Percentiles rank a stretch among this genome's conserved stretches.
Evolutionary conservation across 805 yeast genomes (phyloP).

Genomic region (Saccharomycopsis fibuligera): DNA sequence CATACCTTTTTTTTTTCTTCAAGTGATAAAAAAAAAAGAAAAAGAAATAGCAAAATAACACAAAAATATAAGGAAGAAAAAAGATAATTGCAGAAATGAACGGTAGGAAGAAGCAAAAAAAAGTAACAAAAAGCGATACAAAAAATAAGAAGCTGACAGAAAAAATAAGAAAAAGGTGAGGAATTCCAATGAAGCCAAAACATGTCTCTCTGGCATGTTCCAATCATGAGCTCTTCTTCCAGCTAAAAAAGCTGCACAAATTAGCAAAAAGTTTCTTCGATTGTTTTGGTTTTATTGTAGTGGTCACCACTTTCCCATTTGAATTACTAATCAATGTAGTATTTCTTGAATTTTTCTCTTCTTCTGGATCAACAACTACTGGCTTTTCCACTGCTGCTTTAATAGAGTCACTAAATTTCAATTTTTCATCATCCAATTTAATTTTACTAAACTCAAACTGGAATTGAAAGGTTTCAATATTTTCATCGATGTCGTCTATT

Average conservation of each 20-base stretch:
- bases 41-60: background rate
- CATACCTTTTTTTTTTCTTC: too few species aligned
- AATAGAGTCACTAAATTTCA: conserved; percentile 18
- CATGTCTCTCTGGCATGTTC: background rate
- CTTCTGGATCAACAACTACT: background rate
- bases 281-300: conserved; percentile 15
- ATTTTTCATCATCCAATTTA: conserved; percentile 14
- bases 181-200: background rate
- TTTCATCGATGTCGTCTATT: conserved; percentile 12
- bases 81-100: background rate
- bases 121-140: background rate
- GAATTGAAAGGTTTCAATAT: conserved; percentile 17
- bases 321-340: conserved; percentile 19
- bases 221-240: conserved; percentile 4
- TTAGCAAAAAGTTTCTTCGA: conserved; percentile 7
- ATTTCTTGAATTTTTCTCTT: background rate
- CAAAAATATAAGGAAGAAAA: background rate
- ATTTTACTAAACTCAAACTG: conserved; percentile 20
- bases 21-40: background rate
- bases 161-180: background rate
- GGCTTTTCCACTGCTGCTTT: conserved; percentile 7
- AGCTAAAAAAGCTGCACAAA: conserved; percentile 10
- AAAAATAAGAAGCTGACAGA: background rate
- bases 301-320: conserved; percentile 17
- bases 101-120: background rate